Conservation (phyloP, 352 stramenopile species). For the Phytophthora melonis region DNA sequence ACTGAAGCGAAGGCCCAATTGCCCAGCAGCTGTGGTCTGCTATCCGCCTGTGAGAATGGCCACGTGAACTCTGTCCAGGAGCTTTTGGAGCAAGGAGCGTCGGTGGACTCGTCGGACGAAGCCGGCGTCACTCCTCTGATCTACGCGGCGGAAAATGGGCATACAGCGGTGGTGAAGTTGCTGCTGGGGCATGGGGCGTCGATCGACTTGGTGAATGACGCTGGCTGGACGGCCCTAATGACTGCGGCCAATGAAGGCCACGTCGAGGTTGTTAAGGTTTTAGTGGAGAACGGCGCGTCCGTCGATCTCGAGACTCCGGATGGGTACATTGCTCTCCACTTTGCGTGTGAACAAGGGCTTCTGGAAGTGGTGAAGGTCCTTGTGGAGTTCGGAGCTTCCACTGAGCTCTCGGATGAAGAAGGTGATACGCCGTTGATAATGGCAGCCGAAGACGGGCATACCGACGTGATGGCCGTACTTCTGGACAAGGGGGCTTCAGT, state of each 20-base stretch:
- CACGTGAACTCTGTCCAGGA: background rate
- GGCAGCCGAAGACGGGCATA: background rate
- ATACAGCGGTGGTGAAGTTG: background rate
- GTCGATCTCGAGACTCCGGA: background rate
- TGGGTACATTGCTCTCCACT: constrained; percentile 1
- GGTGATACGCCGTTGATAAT: constrained; percentile 12
- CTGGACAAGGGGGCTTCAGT: background rate
- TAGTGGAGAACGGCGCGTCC: background rate
- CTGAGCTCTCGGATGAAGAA: background rate
- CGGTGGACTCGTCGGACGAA: background rate
- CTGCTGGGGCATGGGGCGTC: background rate
- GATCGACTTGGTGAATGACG: background rate
- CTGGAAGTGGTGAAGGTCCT: constrained; percentile 5
- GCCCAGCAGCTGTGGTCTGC: background rate
- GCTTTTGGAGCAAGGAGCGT: background rate
- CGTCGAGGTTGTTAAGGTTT: background rate
- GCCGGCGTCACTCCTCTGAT: background rate
- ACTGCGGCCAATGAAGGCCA: background rate
- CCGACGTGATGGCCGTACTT: background rate
- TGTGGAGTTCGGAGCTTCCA: background rate
- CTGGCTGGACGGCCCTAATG: background rate
- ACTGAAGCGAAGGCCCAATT: background rate
- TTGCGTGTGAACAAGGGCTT: background rate
- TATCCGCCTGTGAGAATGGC: background rate
- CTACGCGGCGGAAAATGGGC: background rate